Evolutionary conservation across 768 basidiomycete species (phyloP), one percentile per base, ranked within the genome.

Genomic region (Daedalea quercina): DNA sequence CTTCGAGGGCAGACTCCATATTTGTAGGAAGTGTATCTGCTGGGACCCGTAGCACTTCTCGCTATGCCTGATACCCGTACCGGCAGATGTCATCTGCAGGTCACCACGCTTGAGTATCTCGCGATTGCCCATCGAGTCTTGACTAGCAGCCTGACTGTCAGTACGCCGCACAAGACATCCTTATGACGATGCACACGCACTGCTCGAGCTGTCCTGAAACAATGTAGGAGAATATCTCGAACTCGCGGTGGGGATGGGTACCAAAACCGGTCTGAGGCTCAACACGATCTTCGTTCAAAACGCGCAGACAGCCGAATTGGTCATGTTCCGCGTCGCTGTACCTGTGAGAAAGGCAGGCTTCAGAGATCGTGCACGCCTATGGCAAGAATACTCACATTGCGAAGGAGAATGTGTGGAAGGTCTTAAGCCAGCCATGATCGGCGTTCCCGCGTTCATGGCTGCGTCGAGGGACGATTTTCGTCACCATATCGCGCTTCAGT

Each of bases 251-350:
- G 6, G 78, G 76, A 68, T 94, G 90, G 0, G 84, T 86, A 2
- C 90, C 92, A 57, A 97, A 97, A 0, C 95, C 95, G 17, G 81
- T 84, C 17, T 69, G 62, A 6, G 86, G 70, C 3, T 76, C 77
- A 37, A 94, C 88, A n/a, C 90, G 84, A 60, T 93, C 91, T 68
- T 96, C 94, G 70, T 96, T 96, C 67, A 97, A 85, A 33, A 97
- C 90, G 9, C 94, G 81, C 1, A 97, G 78, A 15, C 80, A 61
- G 1, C 94, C 90, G 57, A 81, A 94, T 1, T 72, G 69, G 43
- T 81, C 73, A 57, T 83, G 82, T 1, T 70, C 50, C 8, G 63
- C 57, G 44, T 86, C 84, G 37, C 80, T 74, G 64, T 92, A 95
- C 61, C 78, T 83, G 31, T 6, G 24, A 40, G 41, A 12, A 13